Percentiles rank a stretch among this genome's conserved stretches.
These are phyloP conservation scores for Capronia coronata DNA, from an alignment of 2,329 filamentous ascomycete genomes.

Conservation along the genomic window DNA sequence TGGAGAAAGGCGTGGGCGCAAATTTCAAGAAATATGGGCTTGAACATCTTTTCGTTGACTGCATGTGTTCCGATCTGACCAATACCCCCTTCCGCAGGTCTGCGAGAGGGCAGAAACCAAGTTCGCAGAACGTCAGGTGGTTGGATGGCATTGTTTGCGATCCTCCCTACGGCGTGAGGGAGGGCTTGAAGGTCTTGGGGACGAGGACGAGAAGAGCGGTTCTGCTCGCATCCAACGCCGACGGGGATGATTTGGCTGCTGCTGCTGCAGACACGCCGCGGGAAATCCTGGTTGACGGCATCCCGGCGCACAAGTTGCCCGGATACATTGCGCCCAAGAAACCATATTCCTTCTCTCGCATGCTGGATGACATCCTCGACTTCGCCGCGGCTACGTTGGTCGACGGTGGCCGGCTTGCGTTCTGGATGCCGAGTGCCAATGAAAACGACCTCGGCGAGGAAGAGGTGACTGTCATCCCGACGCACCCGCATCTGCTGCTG, in stretches of 20 bases:
- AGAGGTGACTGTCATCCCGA: slow-evolving; percentile 32
- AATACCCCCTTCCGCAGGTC: slow-evolving; percentile 65
- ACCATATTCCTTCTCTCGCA: slow-evolving; percentile 83
- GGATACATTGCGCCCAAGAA: slow-evolving; percentile 80
- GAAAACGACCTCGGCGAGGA: slow-evolving; percentile 71
- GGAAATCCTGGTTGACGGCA: slow-evolving; percentile 56
- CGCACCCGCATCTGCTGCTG: slow-evolving; percentile 67
- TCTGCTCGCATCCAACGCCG: not conserved
- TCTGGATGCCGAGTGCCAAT: slow-evolving; percentile 96
- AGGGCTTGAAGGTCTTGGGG: slow-evolving; percentile 83
- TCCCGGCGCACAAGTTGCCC: slow-evolving; percentile 61
- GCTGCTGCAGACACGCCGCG: not conserved
- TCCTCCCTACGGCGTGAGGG: slow-evolving; percentile 89
- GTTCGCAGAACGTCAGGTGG: slow-evolving; percentile 38
- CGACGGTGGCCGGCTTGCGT: slow-evolving; percentile 70
- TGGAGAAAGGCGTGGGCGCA: slow-evolving; percentile 44
- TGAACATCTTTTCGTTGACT: slow-evolving; percentile 60
- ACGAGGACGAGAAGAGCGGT: slow-evolving; percentile 58
- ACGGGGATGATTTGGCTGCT: not conserved
- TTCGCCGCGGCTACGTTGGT: slow-evolving; percentile 75
- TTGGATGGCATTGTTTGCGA: slow-evolving; percentile 93
- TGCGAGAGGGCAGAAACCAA: slow-evolving; percentile 24
- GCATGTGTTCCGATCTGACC: slow-evolving; percentile 79
- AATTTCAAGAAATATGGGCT: slow-evolving; percentile 85
- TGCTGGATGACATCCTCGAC: slow-evolving; percentile 81